Evolutionary conservation across 352 stramenopile genomes (phyloP).

Genomic region (Globisporangium orthogonon): DNA sequence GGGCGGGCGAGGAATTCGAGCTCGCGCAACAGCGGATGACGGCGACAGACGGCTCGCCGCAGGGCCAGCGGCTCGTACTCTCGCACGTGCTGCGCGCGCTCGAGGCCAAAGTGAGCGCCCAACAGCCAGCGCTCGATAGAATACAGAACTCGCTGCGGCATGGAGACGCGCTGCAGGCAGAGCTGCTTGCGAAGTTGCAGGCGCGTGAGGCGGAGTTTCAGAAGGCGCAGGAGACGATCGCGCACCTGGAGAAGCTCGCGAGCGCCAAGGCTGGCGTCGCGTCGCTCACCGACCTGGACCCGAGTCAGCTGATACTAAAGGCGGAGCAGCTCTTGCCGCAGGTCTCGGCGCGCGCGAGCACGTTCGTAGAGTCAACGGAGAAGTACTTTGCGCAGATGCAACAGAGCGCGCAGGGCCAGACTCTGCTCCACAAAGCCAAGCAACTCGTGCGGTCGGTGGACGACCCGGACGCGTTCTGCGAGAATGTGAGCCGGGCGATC

Average conservation of each 20-base stretch:
- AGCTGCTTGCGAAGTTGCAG: constrained; percentile 48
- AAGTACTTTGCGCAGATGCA: constrained; percentile 69
- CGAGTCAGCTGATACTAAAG: constrained; percentile 44
- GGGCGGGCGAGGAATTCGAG: constrained; percentile 38
- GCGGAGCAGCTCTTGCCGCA: constrained; percentile 61
- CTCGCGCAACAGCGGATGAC: constrained; percentile 27
- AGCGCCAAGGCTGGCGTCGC: constrained; percentile 54
- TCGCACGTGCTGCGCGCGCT: constrained; percentile 61
- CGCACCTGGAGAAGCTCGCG: constrained; percentile 48
- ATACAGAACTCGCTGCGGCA: constrained; percentile 33
- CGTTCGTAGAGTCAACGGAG: constrained; percentile 56
- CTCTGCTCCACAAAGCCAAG: constrained; percentile 62
- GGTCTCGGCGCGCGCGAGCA: constrained; percentile 39
- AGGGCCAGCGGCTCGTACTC: constrained; percentile 41
- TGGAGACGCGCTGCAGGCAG: constrained; percentile 26
- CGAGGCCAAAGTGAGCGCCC: constrained; percentile 37
- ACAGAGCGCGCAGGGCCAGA: constrained; percentile 58
- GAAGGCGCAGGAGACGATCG: constrained; percentile 48
- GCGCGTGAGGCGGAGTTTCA: constrained; percentile 50
- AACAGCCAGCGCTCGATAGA: constrained; percentile 33
- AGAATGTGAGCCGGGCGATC: constrained; percentile 67
- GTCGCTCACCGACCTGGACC: constrained; percentile 50
- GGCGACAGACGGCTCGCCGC: constrained; percentile 5
- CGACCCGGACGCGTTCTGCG: constrained; percentile 63
- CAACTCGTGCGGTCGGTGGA: constrained; percentile 67